Evolutionary conservation across 495 filamentous ascomycete species (phyloP), one percentile per base, ranked within the genome.

Genomic region (Penicillium steckii): DNA sequence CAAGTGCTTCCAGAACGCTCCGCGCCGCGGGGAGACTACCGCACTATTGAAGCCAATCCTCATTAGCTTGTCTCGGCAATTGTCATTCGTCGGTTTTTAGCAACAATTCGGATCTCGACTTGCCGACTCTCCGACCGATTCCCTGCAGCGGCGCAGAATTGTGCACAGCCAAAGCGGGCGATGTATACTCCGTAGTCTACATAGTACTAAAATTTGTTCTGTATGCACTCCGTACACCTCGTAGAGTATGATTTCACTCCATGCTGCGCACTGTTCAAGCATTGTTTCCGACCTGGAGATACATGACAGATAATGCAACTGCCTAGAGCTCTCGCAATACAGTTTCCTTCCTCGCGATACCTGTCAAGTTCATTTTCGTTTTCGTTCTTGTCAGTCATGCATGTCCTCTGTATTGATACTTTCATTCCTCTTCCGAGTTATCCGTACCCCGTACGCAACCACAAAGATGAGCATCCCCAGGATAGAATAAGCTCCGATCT

Each of bases 1-100:
- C 25, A 23, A 5, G 42, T 15, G 41, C 19, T 46, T 47, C 26
- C 55, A 26, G 49, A 53, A 48, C 10, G 21, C 44, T 15, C 15
- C 25, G 17, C 15, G 30, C 13, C 15, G 15, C 17, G 27, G 10
- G 35, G 35, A 8, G 35, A 38, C 13, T 17, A 23, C 4, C 22
- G 21, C 22, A 45, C 46, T 48, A 52, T 53, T 55, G 55, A 49
- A 55, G 44, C 46, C 33, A 29, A 50, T 46, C 21, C 25, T 30
- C 32, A 7, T 27, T 44, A 27, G 17, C 27, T 26, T 13, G 25
- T 25, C 46, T 50, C 49, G 44, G 52, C 48, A 52, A 44, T 55
- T 41, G 0, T 19, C 17, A 41, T 41, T 23, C 19, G 38, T 9
- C 18, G 9, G 19, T 10, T 17, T 37, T 27, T 22, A 55, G 33